Conservation (phyloP, 176 grass and related monocot species). For the Rhipidocladum racemiflorum region DNA sequence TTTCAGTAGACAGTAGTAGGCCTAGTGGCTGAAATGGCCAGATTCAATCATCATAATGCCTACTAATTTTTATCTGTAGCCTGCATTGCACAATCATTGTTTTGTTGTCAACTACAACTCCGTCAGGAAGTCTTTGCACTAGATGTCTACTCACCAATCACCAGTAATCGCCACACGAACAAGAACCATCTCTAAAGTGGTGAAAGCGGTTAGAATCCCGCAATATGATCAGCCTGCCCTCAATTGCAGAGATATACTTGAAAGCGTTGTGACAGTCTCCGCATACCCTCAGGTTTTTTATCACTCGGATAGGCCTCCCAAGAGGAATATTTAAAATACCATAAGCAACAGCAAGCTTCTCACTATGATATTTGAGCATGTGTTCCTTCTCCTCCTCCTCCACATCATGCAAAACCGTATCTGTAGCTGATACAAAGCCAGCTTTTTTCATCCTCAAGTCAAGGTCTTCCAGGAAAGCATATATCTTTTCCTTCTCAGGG, state of each 20-base stretch:
- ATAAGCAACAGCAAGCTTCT: conserved; percentile 89
- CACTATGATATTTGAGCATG: conserved; percentile 87
- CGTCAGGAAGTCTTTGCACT: conserved; percentile 5
- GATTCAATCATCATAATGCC: background rate
- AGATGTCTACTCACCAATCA: conserved; percentile 30
- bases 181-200: conserved; percentile 82
- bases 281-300: conserved; percentile 83
- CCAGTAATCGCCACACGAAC: conserved; percentile 97
- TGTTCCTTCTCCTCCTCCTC: conserved; percentile 96
- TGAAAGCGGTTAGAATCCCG: conserved; percentile 92
- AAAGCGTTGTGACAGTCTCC: conserved; percentile 84
- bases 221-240: conserved; percentile 81
- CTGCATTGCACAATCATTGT: background rate
- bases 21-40: background rate
- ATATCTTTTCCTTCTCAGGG: conserved; percentile 84
- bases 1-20: background rate
- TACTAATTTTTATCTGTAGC: background rate
- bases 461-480: conserved; percentile 76
- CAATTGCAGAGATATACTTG: conserved; percentile 84
- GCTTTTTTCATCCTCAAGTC: conserved; percentile 73
- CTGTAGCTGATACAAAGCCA: conserved; percentile 75
- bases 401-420: conserved; percentile 93
- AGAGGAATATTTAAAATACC: conserved; percentile 80
- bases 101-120: background rate
- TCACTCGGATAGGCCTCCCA: conserved; percentile 78